These are phyloP conservation scores for Ceratocystis alfenasii DNA, from an alignment of 2,329 filamentous ascomycete species.

Conservation along the genomic window DNA sequence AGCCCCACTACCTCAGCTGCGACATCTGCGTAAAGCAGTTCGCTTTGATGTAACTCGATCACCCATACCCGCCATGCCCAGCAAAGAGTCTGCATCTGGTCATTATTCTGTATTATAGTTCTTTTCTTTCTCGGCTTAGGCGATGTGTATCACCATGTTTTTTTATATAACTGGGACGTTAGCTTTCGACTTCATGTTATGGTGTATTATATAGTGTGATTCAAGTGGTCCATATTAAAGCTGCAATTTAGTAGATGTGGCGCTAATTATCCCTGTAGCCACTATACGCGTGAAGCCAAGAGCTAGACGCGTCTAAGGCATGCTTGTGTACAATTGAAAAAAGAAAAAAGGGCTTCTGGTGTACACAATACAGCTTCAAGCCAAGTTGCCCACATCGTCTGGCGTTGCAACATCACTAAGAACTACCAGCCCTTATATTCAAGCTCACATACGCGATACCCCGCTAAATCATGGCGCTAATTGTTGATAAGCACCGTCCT, in stretches of 20 bases:
- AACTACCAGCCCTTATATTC: not conserved
- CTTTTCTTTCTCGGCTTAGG: constrained; percentile 9
- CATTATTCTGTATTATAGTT: constrained; percentile 21
- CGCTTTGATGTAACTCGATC: constrained; percentile 4
- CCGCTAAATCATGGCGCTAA: constrained; percentile 47
- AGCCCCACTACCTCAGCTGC: constrained; percentile 8
- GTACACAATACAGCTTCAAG: not conserved
- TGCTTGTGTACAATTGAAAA: not conserved
- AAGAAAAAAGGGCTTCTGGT: not conserved
- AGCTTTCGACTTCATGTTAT: too few relatives aligned
- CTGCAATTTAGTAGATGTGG: constrained; percentile 15
- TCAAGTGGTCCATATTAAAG: not conserved
- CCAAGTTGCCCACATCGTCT: not conserved
- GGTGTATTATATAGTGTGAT: too few relatives aligned
- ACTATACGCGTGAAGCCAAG: constrained; percentile 22
- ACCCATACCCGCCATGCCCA: not conserved
- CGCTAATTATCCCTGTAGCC: constrained; percentile 17
- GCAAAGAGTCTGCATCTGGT: not conserved
- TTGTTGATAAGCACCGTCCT: constrained; percentile 61
- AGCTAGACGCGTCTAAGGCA: constrained; percentile 11
- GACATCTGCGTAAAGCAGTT: constrained; percentile 10
- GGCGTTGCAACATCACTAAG: not conserved
- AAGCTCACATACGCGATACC: not conserved
- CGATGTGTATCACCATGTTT: constrained; percentile 14
- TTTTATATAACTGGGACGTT: not conserved